Evolutionary conservation across 78 protist species (phyloP).

Genomic region (Pigoraptor vietnamica): DNA sequence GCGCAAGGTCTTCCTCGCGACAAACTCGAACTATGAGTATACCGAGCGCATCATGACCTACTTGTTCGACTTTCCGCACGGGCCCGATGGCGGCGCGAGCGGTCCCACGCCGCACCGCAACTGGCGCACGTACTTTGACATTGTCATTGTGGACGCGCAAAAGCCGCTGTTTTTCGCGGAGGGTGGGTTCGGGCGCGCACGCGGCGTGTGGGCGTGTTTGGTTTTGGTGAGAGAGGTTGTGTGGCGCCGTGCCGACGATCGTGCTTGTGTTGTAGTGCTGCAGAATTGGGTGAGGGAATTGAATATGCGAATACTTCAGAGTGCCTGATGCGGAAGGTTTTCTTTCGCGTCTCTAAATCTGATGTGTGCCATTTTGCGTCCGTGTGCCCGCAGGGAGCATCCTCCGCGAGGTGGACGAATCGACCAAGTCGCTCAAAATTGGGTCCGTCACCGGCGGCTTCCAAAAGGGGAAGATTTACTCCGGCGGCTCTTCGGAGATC

Average conservation of each 20-base stretch:
- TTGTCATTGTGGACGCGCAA: slow-evolving; percentile 55
- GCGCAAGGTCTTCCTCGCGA: slow-evolving; percentile 40
- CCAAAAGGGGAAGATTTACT: slow-evolving; percentile 45
- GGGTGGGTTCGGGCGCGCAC: too few relatives aligned
- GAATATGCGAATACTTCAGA: too few relatives aligned
- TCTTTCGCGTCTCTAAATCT: too few relatives aligned
- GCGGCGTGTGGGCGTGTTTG: too few relatives aligned
- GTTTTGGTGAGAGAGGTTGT: too few relatives aligned
- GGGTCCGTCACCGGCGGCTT: slow-evolving; percentile 48
- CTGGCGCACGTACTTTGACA: slow-evolving; percentile 7
- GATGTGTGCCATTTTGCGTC: too few relatives aligned
- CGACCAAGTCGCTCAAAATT: neutral
- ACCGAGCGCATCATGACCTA: slow-evolving; percentile 56
- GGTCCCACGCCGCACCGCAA: neutral
- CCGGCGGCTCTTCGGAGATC: slow-evolving; percentile 56
- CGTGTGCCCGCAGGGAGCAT: neutral
- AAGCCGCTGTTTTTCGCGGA: slow-evolving; percentile 60
- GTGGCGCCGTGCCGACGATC: too few relatives aligned
- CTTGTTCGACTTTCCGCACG: slow-evolving; percentile 17
- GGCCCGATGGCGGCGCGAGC: neutral
- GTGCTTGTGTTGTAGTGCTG: too few relatives aligned
- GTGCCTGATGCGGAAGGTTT: too few relatives aligned
- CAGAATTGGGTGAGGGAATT: too few relatives aligned
- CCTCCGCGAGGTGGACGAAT: slow-evolving; percentile 8
- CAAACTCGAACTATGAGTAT: slow-evolving; percentile 48